A percentile compares a stretch with the other conserved stretches of the same genome.
Evolutionary conservation across 495 filamentous ascomycete species (phyloP).

Genomic region (Penicillium desertorum): DNA sequence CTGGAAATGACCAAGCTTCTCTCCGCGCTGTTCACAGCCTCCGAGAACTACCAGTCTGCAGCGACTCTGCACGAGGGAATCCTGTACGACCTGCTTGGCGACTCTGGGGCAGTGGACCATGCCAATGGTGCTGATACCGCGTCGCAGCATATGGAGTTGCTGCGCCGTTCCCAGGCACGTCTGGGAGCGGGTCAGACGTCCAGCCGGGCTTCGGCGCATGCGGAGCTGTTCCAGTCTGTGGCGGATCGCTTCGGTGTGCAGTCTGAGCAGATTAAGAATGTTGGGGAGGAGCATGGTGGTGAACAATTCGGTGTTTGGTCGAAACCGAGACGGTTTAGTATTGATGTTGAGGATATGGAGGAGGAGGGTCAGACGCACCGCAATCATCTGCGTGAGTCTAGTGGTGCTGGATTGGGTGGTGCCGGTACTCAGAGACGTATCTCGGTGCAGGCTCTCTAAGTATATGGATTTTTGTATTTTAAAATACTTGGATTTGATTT

Average conservation of each 20-base stretch:
- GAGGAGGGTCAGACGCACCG: constrained; percentile 31
- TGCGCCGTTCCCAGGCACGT: constrained; percentile 45
- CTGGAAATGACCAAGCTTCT: constrained; percentile 58
- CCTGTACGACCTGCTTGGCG: constrained; percentile 48
- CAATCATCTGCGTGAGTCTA: constrained; percentile 42
- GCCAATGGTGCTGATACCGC: constrained; percentile 37
- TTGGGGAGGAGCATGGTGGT: constrained; percentile 27
- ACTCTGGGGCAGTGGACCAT: constrained; percentile 41
- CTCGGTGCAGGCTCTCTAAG: constrained; percentile 30
- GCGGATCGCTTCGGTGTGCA: constrained; percentile 37
- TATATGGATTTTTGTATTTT: not conserved
- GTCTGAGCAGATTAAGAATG: constrained; percentile 25
- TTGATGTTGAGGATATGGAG: constrained; percentile 41
- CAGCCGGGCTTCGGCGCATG: constrained; percentile 25
- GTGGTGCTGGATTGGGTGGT: constrained; percentile 35
- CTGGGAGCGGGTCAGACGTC: constrained; percentile 26
- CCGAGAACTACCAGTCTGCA: constrained; percentile 50
- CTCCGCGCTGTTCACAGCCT: constrained; percentile 52
- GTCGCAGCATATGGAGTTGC: constrained; percentile 50
- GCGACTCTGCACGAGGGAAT: constrained; percentile 56
- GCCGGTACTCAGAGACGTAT: constrained; percentile 30
- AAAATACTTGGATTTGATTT: not conserved
- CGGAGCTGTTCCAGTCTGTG: constrained; percentile 31
- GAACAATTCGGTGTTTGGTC: constrained; percentile 41
- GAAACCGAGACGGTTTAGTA: constrained; percentile 40